Evolutionary conservation across 1,139 yeast species (phyloP), one percentile per base, ranked within the genome.

Genomic region (Hansenula sp.): DNA sequence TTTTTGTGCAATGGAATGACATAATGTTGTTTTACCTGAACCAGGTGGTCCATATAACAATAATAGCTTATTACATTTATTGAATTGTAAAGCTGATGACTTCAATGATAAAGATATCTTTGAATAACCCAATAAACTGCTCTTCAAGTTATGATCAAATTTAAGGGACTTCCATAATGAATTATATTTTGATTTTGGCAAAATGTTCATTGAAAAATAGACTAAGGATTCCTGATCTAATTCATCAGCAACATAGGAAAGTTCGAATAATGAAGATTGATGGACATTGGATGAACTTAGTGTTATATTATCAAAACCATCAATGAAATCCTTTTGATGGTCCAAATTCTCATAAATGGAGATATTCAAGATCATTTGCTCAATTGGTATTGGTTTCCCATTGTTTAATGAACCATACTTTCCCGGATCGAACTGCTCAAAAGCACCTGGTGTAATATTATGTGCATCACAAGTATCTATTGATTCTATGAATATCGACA

Each of bases 21-120:
- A 75, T 33, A 74, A 51, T 1, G 77, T 69, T 1, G 79, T 72
- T 54, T 76, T 76, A 7, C 81, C 79, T 12, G 77, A 72, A 2
- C 80, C 80, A 1, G 80, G 78, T 8, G 78, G 76, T 0, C 79
- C 80, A 42, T 68, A 65, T 1, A 68, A 50, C 19, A 70, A 43
- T 6, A 67, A 44, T 16, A 68, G 40, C 39, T 62, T 63, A 42
- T 62, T 64, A 28, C 32, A 36, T 9, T 28, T 36, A 16, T 38
- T 51, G 17, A 36, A 28, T 15, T 41, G 37, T 11, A 36, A 18
- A 2, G 3, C 38, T 21, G 43, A 41, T 6, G 39, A 35, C 11
- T 58, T 51, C 21, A 62, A 28, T 43, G 56, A 54, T 25, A 62
- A 43, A 5, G 67, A 58, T 4, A 58, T 52, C 8, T 58, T 57